Evolutionary conservation across 306 rosid genomes (phyloP), one percentile per base, ranked within the genome.

Genomic region (Lotus japonicus): DNA sequence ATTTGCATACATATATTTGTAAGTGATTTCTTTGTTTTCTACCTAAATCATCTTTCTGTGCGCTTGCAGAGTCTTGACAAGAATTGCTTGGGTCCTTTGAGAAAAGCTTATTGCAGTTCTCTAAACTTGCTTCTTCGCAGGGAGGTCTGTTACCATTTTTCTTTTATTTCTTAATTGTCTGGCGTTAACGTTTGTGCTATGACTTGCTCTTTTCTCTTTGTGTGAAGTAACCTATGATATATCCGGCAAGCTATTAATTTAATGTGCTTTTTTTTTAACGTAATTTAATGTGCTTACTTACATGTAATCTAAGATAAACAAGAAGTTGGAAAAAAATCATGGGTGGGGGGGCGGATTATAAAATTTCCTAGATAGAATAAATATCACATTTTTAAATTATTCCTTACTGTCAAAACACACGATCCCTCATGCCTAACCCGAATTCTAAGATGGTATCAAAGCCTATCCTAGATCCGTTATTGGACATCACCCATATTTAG

Each of bases 81-180:
- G 80, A 88, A 85, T 82, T 94, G 99, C 71, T 76, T 94, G 84
- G 97, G 92, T 72, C 79, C 89, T 13, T 70, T 94, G 66, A 87
- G 99, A 77, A 94, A 94, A 88, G 99, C 99, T 74, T 94, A 94
- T 80, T 94, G 99, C 81, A 80, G 89, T 83, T 90, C 99, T 73
- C 88, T 94, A 70, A 94, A 94, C 82, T 84, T 94, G 88, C 97
- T 94, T 76, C 96, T 94, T 67, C 97, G 99, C 19, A 80, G 99
- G 55, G 99, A 94, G 99, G 99, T 94, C 26, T 70, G 83, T 31
- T 67, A 53, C 67, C 43, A 19, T 65, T 74, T 64, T 75, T 48
- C 51, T 66, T 26, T 59, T 80, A 58, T 71, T 48, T 71, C 39
- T 52, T 48, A 42, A 78, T 76, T 2, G 11, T 73, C 58, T 46